Conservation (phyloP, 345 rosid species). For the Kernera saxatilis region DNA sequence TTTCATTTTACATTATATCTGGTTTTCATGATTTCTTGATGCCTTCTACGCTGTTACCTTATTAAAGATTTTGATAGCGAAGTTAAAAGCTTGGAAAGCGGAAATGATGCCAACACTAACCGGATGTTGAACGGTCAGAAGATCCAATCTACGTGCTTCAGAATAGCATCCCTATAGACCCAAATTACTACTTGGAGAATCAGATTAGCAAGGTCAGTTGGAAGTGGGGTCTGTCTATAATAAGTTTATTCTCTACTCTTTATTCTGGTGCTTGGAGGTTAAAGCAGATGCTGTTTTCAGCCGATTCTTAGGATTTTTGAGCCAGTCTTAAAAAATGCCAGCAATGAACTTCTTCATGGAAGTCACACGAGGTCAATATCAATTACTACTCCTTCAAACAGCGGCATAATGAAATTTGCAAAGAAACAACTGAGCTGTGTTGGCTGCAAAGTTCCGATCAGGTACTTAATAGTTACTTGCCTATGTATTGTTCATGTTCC, state of each 20-base stretch:
- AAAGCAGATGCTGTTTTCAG: slow-evolving; percentile 40
- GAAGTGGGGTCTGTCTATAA: background rate
- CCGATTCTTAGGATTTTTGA: slow-evolving; percentile 94
- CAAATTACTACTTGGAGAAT: slow-evolving; percentile 87
- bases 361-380: slow-evolving; percentile 91
- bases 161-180: slow-evolving; percentile 91
- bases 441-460: slow-evolving; percentile 80
- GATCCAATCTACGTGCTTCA: slow-evolving; percentile 93
- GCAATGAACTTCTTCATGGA: slow-evolving; percentile 87
- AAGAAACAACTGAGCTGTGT: slow-evolving; percentile 80
- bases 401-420: slow-evolving; percentile 94
- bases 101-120: slow-evolving; percentile 58
- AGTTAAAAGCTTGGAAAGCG: slow-evolving; percentile 61
- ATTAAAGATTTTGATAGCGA: slow-evolving; percentile 88
- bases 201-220: slow-evolving; percentile 86
- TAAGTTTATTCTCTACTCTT: slow-evolving; percentile 3
- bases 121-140: slow-evolving; percentile 80
- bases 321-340: slow-evolving; percentile 95
- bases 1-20: background rate
- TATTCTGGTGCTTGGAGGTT: background rate
- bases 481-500: background rate
- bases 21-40: background rate
- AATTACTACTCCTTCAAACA: slow-evolving; percentile 79
- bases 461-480: slow-evolving; percentile 33
- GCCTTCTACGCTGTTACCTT: slow-evolving; percentile 52